Base-by-base conservation (phyloP, 805 yeast species). In the Cyberlindnera mississippiensis region DNA sequence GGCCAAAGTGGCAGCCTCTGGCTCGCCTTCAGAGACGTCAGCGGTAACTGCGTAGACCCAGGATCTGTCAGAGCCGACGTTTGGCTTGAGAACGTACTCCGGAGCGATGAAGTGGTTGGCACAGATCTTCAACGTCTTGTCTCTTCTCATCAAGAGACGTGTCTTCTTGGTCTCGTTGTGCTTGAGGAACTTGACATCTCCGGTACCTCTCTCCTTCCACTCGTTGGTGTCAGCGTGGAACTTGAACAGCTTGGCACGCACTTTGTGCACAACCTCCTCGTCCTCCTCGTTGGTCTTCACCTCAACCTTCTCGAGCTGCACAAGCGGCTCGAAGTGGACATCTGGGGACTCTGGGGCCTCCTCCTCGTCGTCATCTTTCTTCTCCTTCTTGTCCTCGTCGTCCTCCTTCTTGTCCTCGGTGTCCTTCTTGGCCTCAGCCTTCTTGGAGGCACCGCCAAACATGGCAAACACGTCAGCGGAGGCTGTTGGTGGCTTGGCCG, bases 191-290 rank as follows among this genome's bases (percentile, higher is more conserved):
- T 93, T 88, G 57, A 89, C 96, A 62, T 93, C 99, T 61, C 99
- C 99, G 28, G 96, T 88, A 58, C 99, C 99, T 74, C 99, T 86
- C 76, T 93, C 99, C 68, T 93, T 93, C 99, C 99, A 93, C 70
- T 93, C 98, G 61, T 82, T 83, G 40, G 81, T 58, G 46, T 88
- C 96, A 33, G 80, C 75, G 58, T 82, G 82, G 73, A 85, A 91
- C 69, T 88, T 85, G 75, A 91, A 93, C 62, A 93, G 75, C 70
- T 93, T 93, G 53, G 99, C 97, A 63, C 99, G 78, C 55, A 86
- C 87, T 69, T 93, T 93, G 70, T 69, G 82, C 49, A 82, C 59
- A 18, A 79, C 85, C 44, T 85, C 91, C 69, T 88, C 96, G 50
- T 86, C 76, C 67, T 88, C 96, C 67, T 88, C 96, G 66, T 86